Evolutionary conservation across 2,329 filamentous ascomycete genomes (phyloP), one percentile per base, ranked within the genome.

Genomic region (Fusarium pseudonygamai): DNA sequence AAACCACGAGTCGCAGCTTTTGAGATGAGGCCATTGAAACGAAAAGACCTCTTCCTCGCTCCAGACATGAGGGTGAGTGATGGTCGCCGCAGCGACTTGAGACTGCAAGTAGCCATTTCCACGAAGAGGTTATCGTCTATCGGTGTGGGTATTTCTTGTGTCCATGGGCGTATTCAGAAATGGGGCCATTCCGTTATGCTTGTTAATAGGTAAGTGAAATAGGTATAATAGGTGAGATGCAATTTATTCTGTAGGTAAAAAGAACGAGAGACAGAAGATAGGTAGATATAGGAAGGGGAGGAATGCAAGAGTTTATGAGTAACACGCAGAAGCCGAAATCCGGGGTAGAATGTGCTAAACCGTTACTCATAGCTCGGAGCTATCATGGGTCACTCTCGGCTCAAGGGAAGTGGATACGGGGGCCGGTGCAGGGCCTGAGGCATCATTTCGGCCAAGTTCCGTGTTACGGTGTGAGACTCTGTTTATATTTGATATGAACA

Each of bases 71-170:
- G 30, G 24, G 49, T 68, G 20, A 69, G 64, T 7, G 71, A 73
- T 28, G 71, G 71, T 43, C 71, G 71, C 71, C 71, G 71, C 22
- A 73, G 71, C 71, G 71, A 74, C 52, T 73, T 74, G n/a, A 73
- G 62, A 59, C 50, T 53, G 40, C 71, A 73, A 28, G 71, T 72
- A 58, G 71, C 71, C 71, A 73, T 73, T 46, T 60, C 58, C 43
- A 61, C 36, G 46, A 58, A 37, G 30, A 36, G 42, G 63, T 68
- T 73, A 57, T 64, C 46, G 62, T 67, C 52, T 60, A n/a, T 61
- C 40, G 67, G 61, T 61, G 22, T 47, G 24, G 32, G 42, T 70
- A 46, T 61, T 56, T 55, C 55, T 52, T 67, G 30, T 68, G 36
- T 69, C 56, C 59, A 65, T 69, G 30, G 46, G 55, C 20, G 58